A percentile compares a stretch with the other conserved stretches of the same genome.
These are phyloP conservation scores for Lepidium aucheri DNA, from an alignment of 345 rosid species.

Conservation along the genomic window DNA sequence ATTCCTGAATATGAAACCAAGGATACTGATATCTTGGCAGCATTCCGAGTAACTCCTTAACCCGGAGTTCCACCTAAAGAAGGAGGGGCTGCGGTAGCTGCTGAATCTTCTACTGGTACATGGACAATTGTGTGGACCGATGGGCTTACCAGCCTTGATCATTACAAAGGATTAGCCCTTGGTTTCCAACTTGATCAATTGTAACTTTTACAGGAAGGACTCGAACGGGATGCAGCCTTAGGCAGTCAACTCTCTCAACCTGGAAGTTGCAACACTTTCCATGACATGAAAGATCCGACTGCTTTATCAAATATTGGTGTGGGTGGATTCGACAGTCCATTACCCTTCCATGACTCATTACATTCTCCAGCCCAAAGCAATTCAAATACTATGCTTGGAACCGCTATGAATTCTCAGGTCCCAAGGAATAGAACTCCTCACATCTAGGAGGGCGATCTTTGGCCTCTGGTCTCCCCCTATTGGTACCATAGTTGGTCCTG, in stretches of 20 bases:
- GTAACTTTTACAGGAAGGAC: slow-evolving; percentile 55
- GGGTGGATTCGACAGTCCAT: slow-evolving; percentile 38
- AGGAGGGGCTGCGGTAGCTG: too few relatives aligned
- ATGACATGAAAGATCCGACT: slow-evolving; percentile 42
- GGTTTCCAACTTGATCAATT: not conserved
- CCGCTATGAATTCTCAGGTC: slow-evolving; percentile 52
- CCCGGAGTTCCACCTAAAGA: too few relatives aligned
- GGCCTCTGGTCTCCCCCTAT: slow-evolving; percentile 54
- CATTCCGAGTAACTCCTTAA: too few relatives aligned
- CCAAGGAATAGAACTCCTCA: slow-evolving; percentile 57
- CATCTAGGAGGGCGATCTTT: slow-evolving; percentile 48
- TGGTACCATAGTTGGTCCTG: slow-evolving; percentile 48
- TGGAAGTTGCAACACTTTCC: slow-evolving; percentile 59
- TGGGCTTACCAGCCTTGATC: too few relatives aligned
- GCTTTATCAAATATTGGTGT: slow-evolving; percentile 28
- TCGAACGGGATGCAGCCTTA: slow-evolving; percentile 47
- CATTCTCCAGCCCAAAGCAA: slow-evolving; percentile 31
- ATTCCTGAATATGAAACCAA: too few relatives aligned
- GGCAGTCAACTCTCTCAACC: slow-evolving; percentile 55
- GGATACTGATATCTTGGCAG: too few relatives aligned
- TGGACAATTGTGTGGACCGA: too few relatives aligned
- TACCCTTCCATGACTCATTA: slow-evolving; percentile 37
- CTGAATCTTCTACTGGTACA: too few relatives aligned
- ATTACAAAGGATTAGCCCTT: too few relatives aligned
- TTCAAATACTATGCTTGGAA: slow-evolving; percentile 35